Conservation (phyloP, 1,284 basidiomycete genomes). For the Chalciporus sp. region DNA sequence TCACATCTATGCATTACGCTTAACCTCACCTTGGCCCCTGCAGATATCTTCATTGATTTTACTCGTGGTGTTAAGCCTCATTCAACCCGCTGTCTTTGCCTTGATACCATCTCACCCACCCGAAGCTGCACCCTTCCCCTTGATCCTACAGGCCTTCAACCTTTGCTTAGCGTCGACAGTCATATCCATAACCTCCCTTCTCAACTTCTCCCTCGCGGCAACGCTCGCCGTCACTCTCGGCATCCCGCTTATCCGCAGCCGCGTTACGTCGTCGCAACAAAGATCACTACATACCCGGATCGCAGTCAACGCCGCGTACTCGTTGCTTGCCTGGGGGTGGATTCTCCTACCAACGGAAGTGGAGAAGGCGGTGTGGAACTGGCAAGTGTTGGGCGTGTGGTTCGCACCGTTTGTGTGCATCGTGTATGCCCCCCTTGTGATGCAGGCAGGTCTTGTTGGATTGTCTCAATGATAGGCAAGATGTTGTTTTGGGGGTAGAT, state of each 20-base stretch:
- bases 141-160: slow-evolving; percentile 69
- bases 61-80: slow-evolving; percentile 31
- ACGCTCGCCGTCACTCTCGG: slow-evolving; percentile 64
- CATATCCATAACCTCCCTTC: slow-evolving; percentile 81
- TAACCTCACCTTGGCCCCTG: background rate
- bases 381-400: slow-evolving; percentile 74
- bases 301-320: slow-evolving; percentile 46
- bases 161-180: slow-evolving; percentile 81
- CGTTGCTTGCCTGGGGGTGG: slow-evolving; percentile 60
- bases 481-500: background rate
- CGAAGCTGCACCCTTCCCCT: slow-evolving; percentile 42
- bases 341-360: slow-evolving; percentile 47
- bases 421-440: slow-evolving; percentile 67
- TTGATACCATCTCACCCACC: slow-evolving; percentile 22
- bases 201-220: slow-evolving; percentile 88
- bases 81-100: slow-evolving; percentile 34
- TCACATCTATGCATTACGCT: background rate
- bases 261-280: slow-evolving; percentile 27
- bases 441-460: slow-evolving; percentile 66
- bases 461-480: slow-evolving; percentile 17
- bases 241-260: slow-evolving; percentile 55
- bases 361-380: slow-evolving; percentile 59
- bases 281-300: slow-evolving; percentile 32
- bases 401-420: slow-evolving; percentile 74
- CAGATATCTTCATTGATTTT: slow-evolving; percentile 32